phyloP scores from a whole-genome alignment of 306 rosid genomes.

The Cicer yamashitae region DNA sequence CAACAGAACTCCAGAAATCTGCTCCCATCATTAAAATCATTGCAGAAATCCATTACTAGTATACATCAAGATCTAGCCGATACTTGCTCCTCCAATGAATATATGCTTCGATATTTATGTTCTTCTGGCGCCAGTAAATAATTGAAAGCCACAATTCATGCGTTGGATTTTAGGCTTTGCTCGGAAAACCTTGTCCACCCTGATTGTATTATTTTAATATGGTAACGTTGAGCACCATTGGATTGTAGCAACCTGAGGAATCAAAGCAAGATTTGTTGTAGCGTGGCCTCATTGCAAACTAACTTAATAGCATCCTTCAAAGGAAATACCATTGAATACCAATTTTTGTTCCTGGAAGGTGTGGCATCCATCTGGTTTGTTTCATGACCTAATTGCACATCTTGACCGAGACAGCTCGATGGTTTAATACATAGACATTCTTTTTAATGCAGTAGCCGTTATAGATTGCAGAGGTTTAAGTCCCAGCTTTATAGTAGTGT shows the following conservation, averaged over 20 bases:
- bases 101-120: conserved; percentile 76
- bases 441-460: neutral
- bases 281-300: neutral
- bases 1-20: conserved; percentile 73
- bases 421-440: neutral
- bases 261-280: conserved; percentile 22
- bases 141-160: conserved; percentile 43
- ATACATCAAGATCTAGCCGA: conserved; percentile 87
- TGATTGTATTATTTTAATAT: neutral
- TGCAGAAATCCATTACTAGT: conserved; percentile 78
- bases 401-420: neutral
- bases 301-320: neutral
- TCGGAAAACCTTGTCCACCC: conserved; percentile 19
- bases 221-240: conserved; percentile 24
- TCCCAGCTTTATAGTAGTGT: conserved; percentile 2
- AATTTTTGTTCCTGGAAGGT: conserved; percentile 24
- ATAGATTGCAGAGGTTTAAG: conserved; percentile 6
- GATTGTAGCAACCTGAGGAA: conserved; percentile 23
- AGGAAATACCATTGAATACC: conserved; percentile 20
- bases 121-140: conserved; percentile 57
- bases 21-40: conserved; percentile 83
- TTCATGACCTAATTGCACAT: conserved; percentile 9
- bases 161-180: conserved; percentile 25
- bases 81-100: conserved; percentile 89
- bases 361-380: conserved; percentile 22